Percentiles rank a stretch among this genome's conserved stretches.
phyloP scores from a whole-genome alignment of 148 eudicot species.

The Silene uniflora region DNA sequence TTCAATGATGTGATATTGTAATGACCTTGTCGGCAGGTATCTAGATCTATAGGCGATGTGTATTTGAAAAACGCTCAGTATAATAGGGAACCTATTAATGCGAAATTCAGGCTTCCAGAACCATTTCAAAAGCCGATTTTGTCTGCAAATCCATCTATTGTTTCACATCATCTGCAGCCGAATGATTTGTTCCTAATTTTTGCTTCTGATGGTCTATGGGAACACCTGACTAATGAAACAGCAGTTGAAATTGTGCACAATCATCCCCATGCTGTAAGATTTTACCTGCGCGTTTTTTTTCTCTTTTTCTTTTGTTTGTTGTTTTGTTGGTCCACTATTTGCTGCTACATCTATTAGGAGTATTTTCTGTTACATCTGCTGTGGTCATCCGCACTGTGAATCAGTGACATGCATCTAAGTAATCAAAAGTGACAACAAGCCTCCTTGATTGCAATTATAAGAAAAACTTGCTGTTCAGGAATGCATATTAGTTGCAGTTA shows the following conservation, averaged over 20 bases:
- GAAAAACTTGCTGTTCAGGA: too few species aligned
- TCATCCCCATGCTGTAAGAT: slow-evolving; percentile 64
- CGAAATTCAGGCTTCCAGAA: slow-evolving; percentile 61
- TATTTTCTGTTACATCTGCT: background rate
- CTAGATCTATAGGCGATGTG: slow-evolving; percentile 65
- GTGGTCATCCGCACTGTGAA: background rate
- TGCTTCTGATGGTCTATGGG: slow-evolving; percentile 88
- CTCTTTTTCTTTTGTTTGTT: background rate
- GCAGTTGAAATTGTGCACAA: slow-evolving; percentile 76
- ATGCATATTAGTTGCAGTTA: background rate
- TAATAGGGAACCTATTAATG: slow-evolving; percentile 55
- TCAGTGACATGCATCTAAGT: background rate
- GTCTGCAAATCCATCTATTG: slow-evolving; percentile 54
- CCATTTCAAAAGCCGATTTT: slow-evolving; percentile 60
- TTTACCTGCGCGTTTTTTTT: background rate
- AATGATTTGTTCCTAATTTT: slow-evolving; percentile 63
- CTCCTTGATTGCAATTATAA: background rate
- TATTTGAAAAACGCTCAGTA: slow-evolving; percentile 60
- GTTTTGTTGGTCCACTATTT: background rate
- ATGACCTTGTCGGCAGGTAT: slow-evolving; percentile 47
- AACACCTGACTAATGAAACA: slow-evolving; percentile 67
- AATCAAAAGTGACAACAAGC: background rate
- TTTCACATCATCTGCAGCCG: slow-evolving; percentile 50
- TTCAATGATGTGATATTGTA: slow-evolving; percentile 10
- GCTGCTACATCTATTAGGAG: background rate